These are phyloP conservation scores for Cnidoscolus chayamansa DNA, from an alignment of 441 rosid genomes.

Conservation along the genomic window DNA sequence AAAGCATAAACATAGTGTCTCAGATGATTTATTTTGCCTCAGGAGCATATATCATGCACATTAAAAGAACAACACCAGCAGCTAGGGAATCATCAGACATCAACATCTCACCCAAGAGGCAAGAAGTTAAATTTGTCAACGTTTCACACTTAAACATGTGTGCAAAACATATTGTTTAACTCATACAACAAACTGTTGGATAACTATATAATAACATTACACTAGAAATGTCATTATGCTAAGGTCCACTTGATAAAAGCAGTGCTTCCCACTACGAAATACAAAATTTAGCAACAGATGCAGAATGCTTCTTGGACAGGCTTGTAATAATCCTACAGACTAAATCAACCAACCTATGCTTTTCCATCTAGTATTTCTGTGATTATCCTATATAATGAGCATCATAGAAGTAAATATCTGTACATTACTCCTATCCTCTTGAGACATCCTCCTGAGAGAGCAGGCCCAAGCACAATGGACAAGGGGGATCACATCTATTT, in stretches of 20 bases:
- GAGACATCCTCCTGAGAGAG: slow-evolving; percentile 24
- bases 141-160: neutral
- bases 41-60: neutral
- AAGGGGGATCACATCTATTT: slow-evolving; percentile 48
- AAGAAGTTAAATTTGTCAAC: neutral
- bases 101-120: too few species aligned
- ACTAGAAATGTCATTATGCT: neutral
- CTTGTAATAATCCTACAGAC: neutral
- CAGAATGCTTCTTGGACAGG: neutral
- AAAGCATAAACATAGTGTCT: too few species aligned
- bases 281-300: neutral
- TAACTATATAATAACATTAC: neutral
- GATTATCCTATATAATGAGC: slow-evolving; percentile 20
- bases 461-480: slow-evolving; percentile 42
- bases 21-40: neutral
- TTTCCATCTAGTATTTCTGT: slow-evolving; percentile 9
- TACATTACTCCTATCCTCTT: slow-evolving; percentile 28
- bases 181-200: neutral
- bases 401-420: slow-evolving; percentile 15
- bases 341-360: slow-evolving; percentile 25
- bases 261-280: neutral
- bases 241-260: neutral
- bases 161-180: neutral
- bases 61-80: neutral
- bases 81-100: neutral